Evolutionary conservation across 352 stramenopile species (phyloP).

Genomic region (Globisporangium nunn): DNA sequence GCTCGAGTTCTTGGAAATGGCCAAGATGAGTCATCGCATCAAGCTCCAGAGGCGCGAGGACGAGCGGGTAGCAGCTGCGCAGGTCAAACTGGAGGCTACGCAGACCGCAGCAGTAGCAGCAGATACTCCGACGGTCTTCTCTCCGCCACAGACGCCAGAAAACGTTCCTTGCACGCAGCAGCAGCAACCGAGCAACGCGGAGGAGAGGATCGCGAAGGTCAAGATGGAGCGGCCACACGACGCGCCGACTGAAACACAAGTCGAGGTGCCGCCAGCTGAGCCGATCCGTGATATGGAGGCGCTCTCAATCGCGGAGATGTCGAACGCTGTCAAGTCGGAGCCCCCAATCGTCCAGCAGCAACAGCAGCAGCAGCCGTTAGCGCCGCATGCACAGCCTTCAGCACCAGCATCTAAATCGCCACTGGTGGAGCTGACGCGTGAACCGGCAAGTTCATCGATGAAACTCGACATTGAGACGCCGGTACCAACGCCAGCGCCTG

Average conservation of each 20-base stretch:
- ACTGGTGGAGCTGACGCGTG: background rate
- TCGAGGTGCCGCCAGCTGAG: background rate
- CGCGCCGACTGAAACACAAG: no score
- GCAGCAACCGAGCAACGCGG: background rate
- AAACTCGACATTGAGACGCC: background rate
- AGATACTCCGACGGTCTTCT: background rate
- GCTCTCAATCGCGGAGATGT: conserved; percentile 15
- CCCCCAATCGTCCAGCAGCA: background rate
- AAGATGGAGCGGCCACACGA: conserved; percentile 15
- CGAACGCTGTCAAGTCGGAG: background rate
- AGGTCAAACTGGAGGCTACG: background rate
- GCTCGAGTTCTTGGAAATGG: conserved; percentile 30
- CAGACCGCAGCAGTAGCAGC: background rate
- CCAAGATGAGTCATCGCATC: conserved; percentile 25
- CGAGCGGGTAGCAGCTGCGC: background rate
- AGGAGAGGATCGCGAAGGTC: background rate
- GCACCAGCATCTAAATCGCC: background rate
- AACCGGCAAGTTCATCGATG: background rate
- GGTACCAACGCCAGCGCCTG: conserved; percentile 16
- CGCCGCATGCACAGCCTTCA: background rate
- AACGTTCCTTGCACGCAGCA: background rate
- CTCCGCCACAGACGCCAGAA: background rate
- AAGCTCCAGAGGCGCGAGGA: conserved; percentile 11
- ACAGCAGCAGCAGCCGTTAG: background rate
- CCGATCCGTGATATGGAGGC: conserved; percentile 9